Base-by-base conservation (phyloP, 2,329 filamentous ascomycete genomes). In the Chrysoporthe austroafricana region DNA sequence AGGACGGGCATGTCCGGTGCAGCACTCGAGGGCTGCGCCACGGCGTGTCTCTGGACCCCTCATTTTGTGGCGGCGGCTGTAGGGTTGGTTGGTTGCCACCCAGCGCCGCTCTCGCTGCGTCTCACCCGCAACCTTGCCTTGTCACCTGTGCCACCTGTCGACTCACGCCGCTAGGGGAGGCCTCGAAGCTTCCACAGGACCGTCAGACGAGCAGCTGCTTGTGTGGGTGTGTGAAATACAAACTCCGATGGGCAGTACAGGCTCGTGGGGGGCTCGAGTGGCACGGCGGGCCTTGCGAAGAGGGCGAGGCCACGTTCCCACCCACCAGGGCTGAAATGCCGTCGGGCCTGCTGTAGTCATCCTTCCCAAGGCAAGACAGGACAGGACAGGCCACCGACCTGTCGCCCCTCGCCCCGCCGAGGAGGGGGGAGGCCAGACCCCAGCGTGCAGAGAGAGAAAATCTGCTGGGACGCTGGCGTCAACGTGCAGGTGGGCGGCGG, bases 261-360 rank as follows among this genome's bases (percentile, higher is more conserved):
- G n/a, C 16, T 3, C 21, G 21, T 13, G 21, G 48, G 48, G 21
- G 48, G 48, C 48, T 52, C 48, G 21, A 54, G 21, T 34, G 13
- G 16, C 16, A 54, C 26, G 32, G 48, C 48, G 26, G 48, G 21
- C 11, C n/a, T 4, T 52, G 44, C 16, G 14, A 9, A 52, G 48
- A 11, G 14, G 21, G 26, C 11, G 6, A 48, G 2, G 48, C 46
- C 21, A 52, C 48, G 48, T 26, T 52, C 48, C 32, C 4, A 26
- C 36, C 36, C 36, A 18, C 6, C 9, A 50, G 32, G 13, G 43
- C 11, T 48, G 59, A 46, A 61, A 48, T 46, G 18, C n/a, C 11
- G n/a, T 26, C 36, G 39, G 39, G 36, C 18, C 8, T 52, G 50
- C 50, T 64, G 62, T 52, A 56, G 50, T 43, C 34, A 58, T 44